These are phyloP conservation scores for Leccinellum albellum DNA, from an alignment of 768 basidiomycete genomes.

Conservation along the genomic window DNA sequence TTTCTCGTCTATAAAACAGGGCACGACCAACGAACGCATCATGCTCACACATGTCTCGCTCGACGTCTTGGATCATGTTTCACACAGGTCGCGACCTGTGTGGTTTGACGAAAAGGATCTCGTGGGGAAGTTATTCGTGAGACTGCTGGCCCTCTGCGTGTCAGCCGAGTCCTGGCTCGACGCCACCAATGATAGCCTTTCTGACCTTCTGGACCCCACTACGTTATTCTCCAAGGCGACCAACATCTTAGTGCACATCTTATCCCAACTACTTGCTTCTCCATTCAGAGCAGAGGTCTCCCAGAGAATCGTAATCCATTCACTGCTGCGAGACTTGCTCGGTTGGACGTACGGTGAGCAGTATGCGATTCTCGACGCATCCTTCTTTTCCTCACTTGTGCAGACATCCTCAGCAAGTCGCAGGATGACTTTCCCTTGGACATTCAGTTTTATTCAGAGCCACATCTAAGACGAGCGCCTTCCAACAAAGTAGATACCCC, in stretches of 20 bases:
- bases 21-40: conserved; percentile 53
- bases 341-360: conserved; percentile 10
- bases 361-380: background rate
- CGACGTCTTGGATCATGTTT: conserved; percentile 50
- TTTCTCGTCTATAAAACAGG: conserved; percentile 48
- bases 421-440: conserved; percentile 36
- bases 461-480: conserved; percentile 32
- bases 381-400: conserved; percentile 7
- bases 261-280: conserved; percentile 34
- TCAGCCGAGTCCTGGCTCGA: conserved; percentile 60
- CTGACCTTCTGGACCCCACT: conserved; percentile 42
- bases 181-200: conserved; percentile 36
- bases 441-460: conserved; percentile 39
- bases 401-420: conserved; percentile 36
- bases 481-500: conserved; percentile 31
- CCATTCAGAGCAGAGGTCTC: conserved; percentile 18
- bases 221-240: conserved; percentile 47
- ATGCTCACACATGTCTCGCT: conserved; percentile 51
- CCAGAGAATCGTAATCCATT: conserved; percentile 18
- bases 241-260: conserved; percentile 40
- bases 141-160: conserved; percentile 51
- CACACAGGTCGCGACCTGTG: conserved; percentile 48
- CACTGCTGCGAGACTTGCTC: conserved; percentile 20
- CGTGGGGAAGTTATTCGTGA: conserved; percentile 46
- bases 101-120: conserved; percentile 44